Percentiles rank a stretch among this genome's conserved stretches.
Conservation (phyloP, 352 stramenopile species). For the Sclerospora graminicola region DNA sequence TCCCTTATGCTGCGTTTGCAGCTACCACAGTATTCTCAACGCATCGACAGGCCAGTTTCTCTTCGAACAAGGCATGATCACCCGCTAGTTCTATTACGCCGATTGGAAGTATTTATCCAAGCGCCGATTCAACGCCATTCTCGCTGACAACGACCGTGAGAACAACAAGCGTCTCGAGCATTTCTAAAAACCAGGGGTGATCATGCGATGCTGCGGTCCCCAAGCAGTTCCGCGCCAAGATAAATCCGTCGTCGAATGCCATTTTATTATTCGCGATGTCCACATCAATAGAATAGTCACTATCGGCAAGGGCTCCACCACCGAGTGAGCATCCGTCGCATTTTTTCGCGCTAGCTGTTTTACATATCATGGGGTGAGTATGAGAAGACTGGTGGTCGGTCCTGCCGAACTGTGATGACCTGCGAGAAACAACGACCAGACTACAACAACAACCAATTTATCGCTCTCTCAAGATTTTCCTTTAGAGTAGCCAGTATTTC, state of each 20-base stretch:
- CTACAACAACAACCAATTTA: too few relatives aligned
- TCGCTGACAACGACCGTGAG: constrained; percentile 10
- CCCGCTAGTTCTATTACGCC: not conserved
- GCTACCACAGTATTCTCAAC: constrained; percentile 5
- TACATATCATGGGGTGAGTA: constrained; percentile 5
- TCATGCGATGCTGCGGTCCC: constrained; percentile 4
- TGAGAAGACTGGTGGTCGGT: not conserved
- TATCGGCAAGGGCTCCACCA: constrained; percentile 1
- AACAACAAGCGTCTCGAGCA: constrained; percentile 8
- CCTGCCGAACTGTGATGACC: too few relatives aligned
- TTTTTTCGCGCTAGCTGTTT: constrained; percentile 2
- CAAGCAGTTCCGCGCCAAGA: constrained; percentile 1
- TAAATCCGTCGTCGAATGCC: not conserved
- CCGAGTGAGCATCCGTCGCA: constrained; percentile 5
- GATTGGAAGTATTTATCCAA: constrained; percentile 10
- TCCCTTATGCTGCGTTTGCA: constrained; percentile 3
- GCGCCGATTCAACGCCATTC: constrained; percentile 1
- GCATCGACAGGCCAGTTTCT: constrained; percentile 4
- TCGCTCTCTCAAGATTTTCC: too few relatives aligned
- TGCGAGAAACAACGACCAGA: too few relatives aligned
- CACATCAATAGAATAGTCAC: constrained; percentile 5
- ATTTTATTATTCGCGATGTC: constrained; percentile 3
- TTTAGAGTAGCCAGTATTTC: too few relatives aligned
- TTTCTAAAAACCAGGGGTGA: constrained; percentile 4
- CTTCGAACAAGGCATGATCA: constrained; percentile 8